Percentiles rank a stretch among this genome's conserved stretches.
These are phyloP conservation scores for Anethum foeniculum DNA, from an alignment of 140 eudicot species.

Conservation along the genomic window DNA sequence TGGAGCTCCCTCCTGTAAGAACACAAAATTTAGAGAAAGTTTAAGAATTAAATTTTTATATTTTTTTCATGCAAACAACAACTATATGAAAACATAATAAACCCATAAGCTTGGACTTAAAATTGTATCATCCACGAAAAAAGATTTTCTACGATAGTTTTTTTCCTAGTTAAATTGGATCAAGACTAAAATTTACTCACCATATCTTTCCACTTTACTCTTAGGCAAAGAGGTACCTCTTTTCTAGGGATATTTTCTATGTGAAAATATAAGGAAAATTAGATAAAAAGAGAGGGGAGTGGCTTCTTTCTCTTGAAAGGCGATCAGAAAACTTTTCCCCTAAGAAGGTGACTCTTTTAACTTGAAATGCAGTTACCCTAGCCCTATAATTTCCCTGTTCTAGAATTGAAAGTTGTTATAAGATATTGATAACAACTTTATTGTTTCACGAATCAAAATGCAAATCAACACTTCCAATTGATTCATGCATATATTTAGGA, in stretches of 20 bases:
- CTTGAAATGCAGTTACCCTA: background rate
- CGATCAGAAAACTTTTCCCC: background rate
- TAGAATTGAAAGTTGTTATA: too few species aligned
- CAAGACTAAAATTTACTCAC: background rate
- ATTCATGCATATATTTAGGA: background rate
- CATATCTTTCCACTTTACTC: background rate
- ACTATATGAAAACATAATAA: background rate
- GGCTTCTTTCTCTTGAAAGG: background rate
- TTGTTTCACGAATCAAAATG: background rate
- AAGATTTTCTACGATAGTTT: background rate
- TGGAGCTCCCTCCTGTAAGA: conserved; percentile 92
- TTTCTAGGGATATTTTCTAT: background rate
- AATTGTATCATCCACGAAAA: background rate
- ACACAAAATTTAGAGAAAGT: conserved; percentile 7
- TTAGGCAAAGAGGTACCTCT: background rate
- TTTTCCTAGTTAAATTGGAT: background rate
- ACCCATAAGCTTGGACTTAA: background rate
- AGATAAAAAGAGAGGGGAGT: background rate
- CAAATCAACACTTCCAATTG: background rate
- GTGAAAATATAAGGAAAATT: background rate
- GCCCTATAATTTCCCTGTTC: too few species aligned
- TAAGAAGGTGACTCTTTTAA: background rate
- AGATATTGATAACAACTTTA: background rate
- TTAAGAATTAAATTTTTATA: background rate
- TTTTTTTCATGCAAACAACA: background rate